Conservation (phyloP, 2,329 filamentous ascomycete species). For the Endothia cerciana region DNA sequence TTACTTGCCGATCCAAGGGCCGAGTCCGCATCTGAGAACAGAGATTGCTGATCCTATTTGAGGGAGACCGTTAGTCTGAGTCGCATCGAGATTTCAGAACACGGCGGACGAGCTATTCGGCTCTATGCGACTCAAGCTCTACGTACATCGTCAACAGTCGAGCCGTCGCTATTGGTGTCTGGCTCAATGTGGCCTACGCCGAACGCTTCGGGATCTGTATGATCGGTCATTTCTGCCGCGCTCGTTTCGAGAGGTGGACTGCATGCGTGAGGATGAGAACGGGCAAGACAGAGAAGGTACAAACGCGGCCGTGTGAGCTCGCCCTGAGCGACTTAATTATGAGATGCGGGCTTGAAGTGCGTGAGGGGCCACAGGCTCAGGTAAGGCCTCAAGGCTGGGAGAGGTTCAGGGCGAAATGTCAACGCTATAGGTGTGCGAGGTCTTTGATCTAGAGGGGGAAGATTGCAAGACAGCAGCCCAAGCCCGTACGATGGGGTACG, state of each 20-base stretch:
- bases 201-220: background rate
- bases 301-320: background rate
- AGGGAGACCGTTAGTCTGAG: background rate
- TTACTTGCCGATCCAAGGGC: conserved; percentile 37
- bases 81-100: background rate
- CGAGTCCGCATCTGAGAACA: conserved; percentile 34
- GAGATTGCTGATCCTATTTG: conserved; percentile 24
- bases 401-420: background rate
- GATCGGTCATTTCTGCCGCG: conserved; percentile 10
- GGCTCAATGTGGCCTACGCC: conserved; percentile 28
- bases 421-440: background rate
- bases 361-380: background rate
- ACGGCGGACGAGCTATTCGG: background rate
- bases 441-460: background rate
- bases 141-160: conserved; percentile 28
- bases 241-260: background rate
- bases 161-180: conserved; percentile 25
- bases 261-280: background rate
- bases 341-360: background rate
- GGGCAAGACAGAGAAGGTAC: background rate
- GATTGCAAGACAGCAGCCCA: background rate
- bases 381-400: background rate
- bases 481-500: conserved; percentile 16
- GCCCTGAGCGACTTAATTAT: background rate
- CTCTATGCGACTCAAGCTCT: background rate